These are phyloP conservation scores for Quercus cerris DNA, from an alignment of 306 rosid genomes.

Conservation along the genomic window DNA sequence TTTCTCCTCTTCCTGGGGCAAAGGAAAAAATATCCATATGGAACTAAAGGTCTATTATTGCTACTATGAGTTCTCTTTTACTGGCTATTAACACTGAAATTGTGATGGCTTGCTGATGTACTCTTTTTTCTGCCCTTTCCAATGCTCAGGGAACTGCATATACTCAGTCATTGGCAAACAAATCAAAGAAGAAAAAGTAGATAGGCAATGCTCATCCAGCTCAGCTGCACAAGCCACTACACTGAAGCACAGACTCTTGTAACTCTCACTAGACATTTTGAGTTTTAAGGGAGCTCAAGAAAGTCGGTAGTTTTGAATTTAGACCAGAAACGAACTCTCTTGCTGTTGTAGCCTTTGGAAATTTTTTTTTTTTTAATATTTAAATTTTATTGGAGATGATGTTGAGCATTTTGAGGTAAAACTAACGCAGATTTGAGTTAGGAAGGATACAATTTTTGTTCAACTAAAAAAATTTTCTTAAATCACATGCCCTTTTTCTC, in stretches of 20 bases:
- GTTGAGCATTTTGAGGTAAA: slow-evolving; percentile 36
- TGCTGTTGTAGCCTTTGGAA: slow-evolving; percentile 57
- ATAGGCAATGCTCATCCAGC: slow-evolving; percentile 24
- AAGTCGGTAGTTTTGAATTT: slow-evolving; percentile 35
- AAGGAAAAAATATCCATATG: too few species aligned
- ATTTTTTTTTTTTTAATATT: background rate
- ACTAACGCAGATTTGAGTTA: slow-evolving; percentile 25
- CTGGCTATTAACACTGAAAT: background rate
- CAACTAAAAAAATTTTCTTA: slow-evolving; percentile 2
- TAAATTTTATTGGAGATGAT: slow-evolving; percentile 18
- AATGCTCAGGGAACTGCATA: slow-evolving; percentile 81
- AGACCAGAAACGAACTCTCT: slow-evolving; percentile 38
- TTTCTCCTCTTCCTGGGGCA: too few species aligned
- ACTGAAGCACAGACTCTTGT: slow-evolving; percentile 43
- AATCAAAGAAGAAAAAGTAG: slow-evolving; percentile 89
- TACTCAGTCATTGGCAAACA: slow-evolving; percentile 49
- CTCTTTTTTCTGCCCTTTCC: slow-evolving; percentile 19
- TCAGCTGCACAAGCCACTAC: slow-evolving; percentile 46
- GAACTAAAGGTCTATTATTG: background rate
- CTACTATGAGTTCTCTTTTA: background rate
- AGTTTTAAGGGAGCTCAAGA: slow-evolving; percentile 38
- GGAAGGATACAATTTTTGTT: slow-evolving; percentile 28
- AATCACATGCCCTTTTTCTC: background rate
- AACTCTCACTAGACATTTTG: slow-evolving; percentile 48
- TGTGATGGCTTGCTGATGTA: slow-evolving; percentile 13